Evolutionary conservation across 176 grass and related monocot genomes (phyloP).

Genomic region (Carex kokanica): DNA sequence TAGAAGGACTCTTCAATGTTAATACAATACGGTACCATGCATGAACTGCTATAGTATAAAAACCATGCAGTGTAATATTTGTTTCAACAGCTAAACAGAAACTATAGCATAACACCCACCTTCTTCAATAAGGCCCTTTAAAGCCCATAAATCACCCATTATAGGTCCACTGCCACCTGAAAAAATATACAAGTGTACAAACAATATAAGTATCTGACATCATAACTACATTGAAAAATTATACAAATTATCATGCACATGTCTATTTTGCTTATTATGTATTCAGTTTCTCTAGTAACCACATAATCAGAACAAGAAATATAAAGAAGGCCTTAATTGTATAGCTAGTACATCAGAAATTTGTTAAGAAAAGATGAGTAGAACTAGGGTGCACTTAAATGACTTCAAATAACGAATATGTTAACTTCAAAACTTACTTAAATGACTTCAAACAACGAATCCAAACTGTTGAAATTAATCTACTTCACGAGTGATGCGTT

Average conservation of each 20-base stretch:
- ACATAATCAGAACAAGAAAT: neutral
- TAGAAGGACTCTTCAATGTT: too few relatives aligned
- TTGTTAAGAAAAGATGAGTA: neutral
- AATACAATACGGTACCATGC: neutral
- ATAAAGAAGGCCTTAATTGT: neutral
- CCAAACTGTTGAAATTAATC: too few relatives aligned
- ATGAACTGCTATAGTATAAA: neutral
- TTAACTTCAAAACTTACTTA: too few relatives aligned
- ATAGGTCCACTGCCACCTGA: conserved; percentile 82
- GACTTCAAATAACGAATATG: too few relatives aligned
- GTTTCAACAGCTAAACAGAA: neutral
- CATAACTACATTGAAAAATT: neutral
- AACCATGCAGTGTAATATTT: neutral
- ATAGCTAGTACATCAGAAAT: neutral
- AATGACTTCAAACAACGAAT: too few relatives aligned
- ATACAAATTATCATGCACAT: neutral
- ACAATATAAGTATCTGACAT: neutral
- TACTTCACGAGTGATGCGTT: too few relatives aligned
- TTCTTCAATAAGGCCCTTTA: conserved; percentile 95
- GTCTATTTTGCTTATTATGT: neutral
- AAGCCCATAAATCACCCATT: conserved; percentile 97
- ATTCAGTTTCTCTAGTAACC: neutral
- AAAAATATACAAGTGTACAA: neutral
- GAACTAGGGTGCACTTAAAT: neutral
- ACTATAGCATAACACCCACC: conserved; percentile 36